These are phyloP conservation scores for Thielaviopsis musarum DNA, from an alignment of 2,329 filamentous ascomycete species.

Conservation along the genomic window DNA sequence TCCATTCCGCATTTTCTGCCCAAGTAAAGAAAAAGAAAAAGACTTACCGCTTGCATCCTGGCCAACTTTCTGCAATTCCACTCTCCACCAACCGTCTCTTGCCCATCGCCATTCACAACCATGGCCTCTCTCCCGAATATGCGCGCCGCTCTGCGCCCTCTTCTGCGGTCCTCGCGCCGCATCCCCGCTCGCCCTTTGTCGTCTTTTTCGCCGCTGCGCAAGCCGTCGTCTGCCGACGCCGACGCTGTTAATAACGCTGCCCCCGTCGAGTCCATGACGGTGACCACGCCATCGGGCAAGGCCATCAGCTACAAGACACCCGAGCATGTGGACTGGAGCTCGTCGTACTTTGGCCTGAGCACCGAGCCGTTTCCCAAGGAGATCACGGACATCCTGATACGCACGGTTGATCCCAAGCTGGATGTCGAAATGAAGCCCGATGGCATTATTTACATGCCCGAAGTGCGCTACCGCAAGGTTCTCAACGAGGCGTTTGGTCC, in stretches of 20 bases:
- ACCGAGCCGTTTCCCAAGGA: slow-evolving; percentile 53
- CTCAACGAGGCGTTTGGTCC: slow-evolving; percentile 85
- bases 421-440: slow-evolving; percentile 97
- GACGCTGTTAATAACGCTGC: neutral
- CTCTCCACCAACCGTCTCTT: neutral
- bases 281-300: neutral
- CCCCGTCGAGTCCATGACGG: neutral
- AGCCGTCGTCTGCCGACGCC: slow-evolving; percentile 5
- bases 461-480: slow-evolving; percentile 93
- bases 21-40: neutral
- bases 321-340: slow-evolving; percentile 53
- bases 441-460: slow-evolving; percentile 86
- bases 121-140: slow-evolving; percentile 3
- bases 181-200: neutral
- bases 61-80: too few species aligned
- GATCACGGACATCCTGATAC: slow-evolving; percentile 49
- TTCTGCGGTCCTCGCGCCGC: slow-evolving; percentile 5
- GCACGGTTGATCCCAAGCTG: slow-evolving; percentile 41
- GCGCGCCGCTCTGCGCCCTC: slow-evolving; percentile 12
- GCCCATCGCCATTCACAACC: neutral
- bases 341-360: slow-evolving; percentile 67
- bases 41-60: neutral
- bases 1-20: too few species aligned
- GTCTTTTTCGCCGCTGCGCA: slow-evolving; percentile 1
- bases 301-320: slow-evolving; percentile 5